A percentile compares a stretch with the other conserved stretches of the same genome.
Conservation (phyloP, 2,329 filamentous ascomycete genomes). For the Fusarium papillatum region DNA sequence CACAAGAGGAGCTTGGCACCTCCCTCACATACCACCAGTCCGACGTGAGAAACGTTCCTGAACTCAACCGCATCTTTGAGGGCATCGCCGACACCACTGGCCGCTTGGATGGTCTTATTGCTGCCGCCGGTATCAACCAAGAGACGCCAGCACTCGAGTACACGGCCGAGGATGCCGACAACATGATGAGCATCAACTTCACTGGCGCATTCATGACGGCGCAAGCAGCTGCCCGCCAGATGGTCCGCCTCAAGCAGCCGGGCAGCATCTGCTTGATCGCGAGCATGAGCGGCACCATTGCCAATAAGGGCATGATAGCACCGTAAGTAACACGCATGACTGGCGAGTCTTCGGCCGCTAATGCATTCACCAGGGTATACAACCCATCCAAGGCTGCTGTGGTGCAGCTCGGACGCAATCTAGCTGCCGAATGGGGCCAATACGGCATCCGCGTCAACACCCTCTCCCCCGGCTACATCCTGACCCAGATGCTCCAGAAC, state of each 20-base stretch:
- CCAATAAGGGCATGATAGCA: constrained; percentile 71
- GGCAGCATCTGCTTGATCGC: constrained; percentile 77
- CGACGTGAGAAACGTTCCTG: constrained; percentile 81
- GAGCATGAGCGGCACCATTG: constrained; percentile 78
- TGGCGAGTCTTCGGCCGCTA: neutral
- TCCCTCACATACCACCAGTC: constrained; percentile 81
- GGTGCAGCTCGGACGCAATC: constrained; percentile 77
- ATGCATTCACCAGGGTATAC: constrained; percentile 67
- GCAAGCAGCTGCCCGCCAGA: constrained; percentile 87
- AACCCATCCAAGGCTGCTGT: constrained; percentile 84
- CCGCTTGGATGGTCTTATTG: constrained; percentile 83
- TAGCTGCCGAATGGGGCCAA: constrained; percentile 80
- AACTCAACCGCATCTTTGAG: constrained; percentile 76
- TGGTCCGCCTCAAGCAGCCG: constrained; percentile 68
- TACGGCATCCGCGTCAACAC: constrained; percentile 85
- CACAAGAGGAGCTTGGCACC: constrained; percentile 74
- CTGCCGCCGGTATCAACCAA: constrained; percentile 81
- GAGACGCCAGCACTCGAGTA: constrained; percentile 89
- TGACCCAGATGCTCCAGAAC: constrained; percentile 86
- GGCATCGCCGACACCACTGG: constrained; percentile 79
- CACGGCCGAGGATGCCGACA: constrained; percentile 78
- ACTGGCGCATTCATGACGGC: constrained; percentile 90
- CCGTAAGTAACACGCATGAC: constrained; percentile 60
- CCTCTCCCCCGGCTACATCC: constrained; percentile 84
- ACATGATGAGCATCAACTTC: constrained; percentile 88